Base-by-base conservation (phyloP, 306 rosid genomes). In the Medicago arabica region DNA sequence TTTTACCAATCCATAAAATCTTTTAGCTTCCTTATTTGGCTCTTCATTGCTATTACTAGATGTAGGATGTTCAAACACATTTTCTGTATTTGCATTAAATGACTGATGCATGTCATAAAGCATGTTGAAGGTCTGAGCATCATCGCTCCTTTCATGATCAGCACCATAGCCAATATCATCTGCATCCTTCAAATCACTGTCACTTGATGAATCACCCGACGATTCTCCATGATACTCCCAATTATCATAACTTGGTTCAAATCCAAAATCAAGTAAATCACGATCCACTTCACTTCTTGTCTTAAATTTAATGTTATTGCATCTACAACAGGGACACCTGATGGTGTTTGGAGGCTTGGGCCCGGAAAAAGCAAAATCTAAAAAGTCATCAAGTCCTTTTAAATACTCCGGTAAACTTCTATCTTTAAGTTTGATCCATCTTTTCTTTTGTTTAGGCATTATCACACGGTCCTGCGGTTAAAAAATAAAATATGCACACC, bases 11-110 rank as follows among this genome's bases (percentile, higher is more conserved):
- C 57, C 57, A 44, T 67, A 67, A 67, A 67, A 67, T 13, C 1
- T 67, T 67, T 44, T 67, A 21, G 57, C 58, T 11, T 67, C 72
- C 40, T 41, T 67, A 36, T 67, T 19, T 21, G 72, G 57, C 72
- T 67, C 58, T 47, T 67, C 57, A 67, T 18, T 14, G 15, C 40
- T 39, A 17, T 65, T 39, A 18, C 51, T 65, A 39, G 51, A 17
- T 8, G 9, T 18, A 4, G 49, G 69, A 9, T 39, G 8, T 10
- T 64, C 69, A 64, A 64, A 64, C 28, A 39, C 31, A 9, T 39
- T 3, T 38, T 10, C 31, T 16, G 8, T 64, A 16, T 64, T 13
- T 39, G 17, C 41, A 8, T 38, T 63, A 36, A 36, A 17, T 63
- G 69, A 63, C 9, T 38, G 69, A 36, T 36, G 49, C 25, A 63